Base-by-base conservation (phyloP, 2,329 filamentous ascomycete species). In the Aureobasidium namibiae region DNA sequence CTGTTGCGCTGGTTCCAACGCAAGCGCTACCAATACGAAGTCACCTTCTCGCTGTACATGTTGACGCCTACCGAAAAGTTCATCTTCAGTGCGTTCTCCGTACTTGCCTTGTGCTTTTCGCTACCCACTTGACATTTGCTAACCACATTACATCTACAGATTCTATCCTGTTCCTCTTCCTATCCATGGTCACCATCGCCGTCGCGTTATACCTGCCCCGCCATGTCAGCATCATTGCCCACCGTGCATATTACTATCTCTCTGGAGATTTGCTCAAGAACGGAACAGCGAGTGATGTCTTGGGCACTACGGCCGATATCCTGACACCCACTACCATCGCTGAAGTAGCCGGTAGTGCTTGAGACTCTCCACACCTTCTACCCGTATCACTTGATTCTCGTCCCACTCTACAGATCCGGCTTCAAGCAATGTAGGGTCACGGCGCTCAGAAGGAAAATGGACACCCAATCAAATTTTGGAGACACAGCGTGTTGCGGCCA, bases 21-120 rank as follows among this genome's bases (percentile, higher is more conserved):
- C 74, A 99, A 99, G 82, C 86, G 92, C 73, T 96, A 97, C 80
- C 94, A 97, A 79, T 91, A 97, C 72, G 94, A 99, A 78, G 92
- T 97, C 73, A 96, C 92, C 13, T 94, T 95, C 75, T 88, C 89
- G 62, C 83, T 97, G 26, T 97, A 99, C 81, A 97, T 99, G 89
- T 87, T 96, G 67, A 96, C 92, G 38, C 88, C 91, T 1, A 91
- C 88, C 56, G 94, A 99, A 79, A 96, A 96, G 74, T 92, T 96
- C 75, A 87, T 96, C 68, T 95, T 97, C 76, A 97, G 94, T 97
- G 82, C 60, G 90, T 76, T 13, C 21, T 23, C 42, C 24, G 52
- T 44, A 56, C 46, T 24, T 48, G 44, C 21, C 46, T 50, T 53
- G 31, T 49, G 29, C 29, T 29, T 34, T 16, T 9, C 18, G 33